Conservation (phyloP, 352 stramenopile species). For the Globisporangium cylindrosporum region DNA sequence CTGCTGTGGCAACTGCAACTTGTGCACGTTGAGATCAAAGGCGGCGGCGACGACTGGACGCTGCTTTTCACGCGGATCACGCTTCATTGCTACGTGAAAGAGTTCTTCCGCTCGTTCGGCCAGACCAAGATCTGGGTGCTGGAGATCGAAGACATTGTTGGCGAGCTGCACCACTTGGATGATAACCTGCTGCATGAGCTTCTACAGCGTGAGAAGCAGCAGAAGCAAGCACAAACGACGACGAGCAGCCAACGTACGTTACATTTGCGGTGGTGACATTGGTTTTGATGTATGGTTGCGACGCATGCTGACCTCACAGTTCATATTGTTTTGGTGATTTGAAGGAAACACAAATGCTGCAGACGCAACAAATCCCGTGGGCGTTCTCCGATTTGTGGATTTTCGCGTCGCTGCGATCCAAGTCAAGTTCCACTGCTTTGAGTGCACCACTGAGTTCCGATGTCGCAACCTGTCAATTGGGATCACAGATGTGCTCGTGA, state of each 20-base stretch:
- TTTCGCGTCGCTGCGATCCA: constrained; percentile 37
- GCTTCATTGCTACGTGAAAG: constrained; percentile 46
- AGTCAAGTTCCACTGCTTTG: constrained; percentile 35
- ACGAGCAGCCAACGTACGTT: neutral
- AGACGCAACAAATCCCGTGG: constrained; percentile 36
- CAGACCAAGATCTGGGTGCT: constrained; percentile 72
- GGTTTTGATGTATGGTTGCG: neutral
- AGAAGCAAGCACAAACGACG: neutral
- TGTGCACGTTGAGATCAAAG: constrained; percentile 40
- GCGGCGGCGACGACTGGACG: constrained; percentile 30
- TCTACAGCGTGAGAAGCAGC: constrained; percentile 17
- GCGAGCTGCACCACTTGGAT: constrained; percentile 35
- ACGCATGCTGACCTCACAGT: neutral
- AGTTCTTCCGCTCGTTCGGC: constrained; percentile 73
- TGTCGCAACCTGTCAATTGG: constrained; percentile 45
- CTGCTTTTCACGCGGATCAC: constrained; percentile 46
- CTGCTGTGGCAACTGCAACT: constrained; percentile 42
- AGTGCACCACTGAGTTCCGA: constrained; percentile 27
- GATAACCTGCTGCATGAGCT: constrained; percentile 31
- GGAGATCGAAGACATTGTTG: constrained; percentile 41
- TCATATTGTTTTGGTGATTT: neutral
- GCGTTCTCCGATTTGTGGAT: constrained; percentile 68
- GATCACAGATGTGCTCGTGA: constrained; percentile 59
- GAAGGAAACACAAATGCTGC: neutral
- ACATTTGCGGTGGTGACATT: neutral